Conservation (phyloP, 352 stramenopile genomes). For the Globisporangium parvum region DNA sequence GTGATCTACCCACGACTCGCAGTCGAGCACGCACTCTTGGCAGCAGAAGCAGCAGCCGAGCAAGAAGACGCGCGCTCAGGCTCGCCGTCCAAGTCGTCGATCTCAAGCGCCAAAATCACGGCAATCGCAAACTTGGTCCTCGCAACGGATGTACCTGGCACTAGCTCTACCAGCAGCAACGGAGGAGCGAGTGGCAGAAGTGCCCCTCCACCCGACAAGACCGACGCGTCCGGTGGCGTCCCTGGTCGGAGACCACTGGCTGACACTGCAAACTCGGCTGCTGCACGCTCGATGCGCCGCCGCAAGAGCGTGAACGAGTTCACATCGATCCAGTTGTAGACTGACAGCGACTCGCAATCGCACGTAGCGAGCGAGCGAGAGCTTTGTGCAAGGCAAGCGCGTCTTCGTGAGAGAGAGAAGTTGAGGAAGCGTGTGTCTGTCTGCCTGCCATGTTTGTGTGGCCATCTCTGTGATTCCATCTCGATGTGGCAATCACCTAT, state of each 20-base stretch:
- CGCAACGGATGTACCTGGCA: background rate
- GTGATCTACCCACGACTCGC: slow-evolving; percentile 44
- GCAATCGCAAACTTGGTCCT: slow-evolving; percentile 6
- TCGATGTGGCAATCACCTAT: too few species aligned
- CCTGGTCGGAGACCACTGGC: slow-evolving; percentile 17
- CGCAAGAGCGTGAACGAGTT: slow-evolving; percentile 53
- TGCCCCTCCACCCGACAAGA: background rate
- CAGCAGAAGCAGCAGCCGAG: slow-evolving; percentile 11
- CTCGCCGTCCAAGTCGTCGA: slow-evolving; percentile 7
- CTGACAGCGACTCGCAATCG: too few species aligned
- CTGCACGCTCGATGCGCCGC: slow-evolving; percentile 36
- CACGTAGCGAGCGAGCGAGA: background rate
- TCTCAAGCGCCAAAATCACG: slow-evolving; percentile 1
- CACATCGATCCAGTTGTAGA: slow-evolving; percentile 4
- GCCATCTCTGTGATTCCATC: too few species aligned
- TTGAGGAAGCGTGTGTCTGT: too few species aligned
- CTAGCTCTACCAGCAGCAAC: background rate
- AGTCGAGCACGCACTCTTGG: slow-evolving; percentile 13
- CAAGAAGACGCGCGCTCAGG: slow-evolving; percentile 7
- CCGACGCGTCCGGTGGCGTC: background rate
- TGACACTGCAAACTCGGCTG: slow-evolving; percentile 13
- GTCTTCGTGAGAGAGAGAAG: too few species aligned
- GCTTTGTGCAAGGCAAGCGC: too few species aligned
- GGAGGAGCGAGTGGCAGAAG: background rate
- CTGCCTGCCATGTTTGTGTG: too few species aligned